Percentiles rank a stretch among this genome's conserved stretches.
Evolutionary conservation across 2,329 filamentous ascomycete genomes (phyloP).

Genomic region (Colletotrichum limetticola): DNA sequence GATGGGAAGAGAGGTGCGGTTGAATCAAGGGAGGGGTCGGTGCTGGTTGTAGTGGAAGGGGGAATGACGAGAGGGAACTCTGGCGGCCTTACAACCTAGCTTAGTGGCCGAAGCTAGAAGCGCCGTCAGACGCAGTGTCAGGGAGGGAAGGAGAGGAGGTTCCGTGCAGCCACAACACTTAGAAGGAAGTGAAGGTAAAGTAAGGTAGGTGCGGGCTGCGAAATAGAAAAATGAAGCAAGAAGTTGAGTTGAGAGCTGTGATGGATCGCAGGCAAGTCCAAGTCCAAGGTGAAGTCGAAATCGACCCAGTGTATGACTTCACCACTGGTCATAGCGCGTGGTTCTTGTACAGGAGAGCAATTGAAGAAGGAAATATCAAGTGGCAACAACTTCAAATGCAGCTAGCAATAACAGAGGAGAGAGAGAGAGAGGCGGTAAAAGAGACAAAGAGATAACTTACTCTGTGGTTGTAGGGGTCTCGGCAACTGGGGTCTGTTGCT

Average conservation of each 20-base stretch:
- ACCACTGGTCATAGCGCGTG: slow-evolving; percentile 23
- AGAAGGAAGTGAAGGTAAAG: background rate
- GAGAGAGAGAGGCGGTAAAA: background rate
- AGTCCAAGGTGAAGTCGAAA: too few relatives aligned
- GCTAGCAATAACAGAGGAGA: background rate
- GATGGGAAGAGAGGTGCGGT: background rate
- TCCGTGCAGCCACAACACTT: background rate
- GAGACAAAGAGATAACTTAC: slow-evolving; percentile 10
- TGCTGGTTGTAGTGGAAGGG: background rate
- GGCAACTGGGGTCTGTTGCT: slow-evolving; percentile 23
- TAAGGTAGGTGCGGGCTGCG: background rate
- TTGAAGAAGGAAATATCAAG: background rate
- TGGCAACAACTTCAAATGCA: background rate
- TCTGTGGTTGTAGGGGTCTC: slow-evolving; percentile 26
- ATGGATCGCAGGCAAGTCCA: background rate
- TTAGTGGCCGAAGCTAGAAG: background rate
- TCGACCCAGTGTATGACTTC: slow-evolving; percentile 26
- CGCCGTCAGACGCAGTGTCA: background rate
- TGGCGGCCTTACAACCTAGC: background rate
- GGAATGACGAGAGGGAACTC: background rate
- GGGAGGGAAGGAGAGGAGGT: background rate
- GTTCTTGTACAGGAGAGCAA: background rate
- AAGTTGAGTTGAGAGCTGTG: background rate
- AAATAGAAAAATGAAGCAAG: background rate
- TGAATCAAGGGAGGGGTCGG: slow-evolving; percentile 19